Percentiles rank a stretch among this genome's conserved stretches.
These are phyloP conservation scores for Pseudoperonospora humuli DNA, from an alignment of 352 stramenopile species.

Conservation along the genomic window DNA sequence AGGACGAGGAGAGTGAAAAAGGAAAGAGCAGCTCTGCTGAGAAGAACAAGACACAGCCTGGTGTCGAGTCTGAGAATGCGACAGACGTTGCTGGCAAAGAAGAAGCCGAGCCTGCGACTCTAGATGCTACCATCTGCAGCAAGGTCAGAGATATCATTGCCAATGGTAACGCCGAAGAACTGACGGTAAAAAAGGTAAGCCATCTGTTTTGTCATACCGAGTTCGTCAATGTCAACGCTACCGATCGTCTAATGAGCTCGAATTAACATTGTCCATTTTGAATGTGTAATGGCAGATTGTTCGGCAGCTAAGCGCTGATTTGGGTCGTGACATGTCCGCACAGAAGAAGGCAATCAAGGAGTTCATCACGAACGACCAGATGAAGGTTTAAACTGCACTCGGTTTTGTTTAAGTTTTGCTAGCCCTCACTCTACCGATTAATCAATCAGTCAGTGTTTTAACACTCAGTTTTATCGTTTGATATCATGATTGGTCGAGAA, in stretches of 20 bases:
- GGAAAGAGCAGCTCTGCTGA: conserved; percentile 11
- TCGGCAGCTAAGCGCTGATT: conserved; percentile 52
- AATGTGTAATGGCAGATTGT: conserved; percentile 42
- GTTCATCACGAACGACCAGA: conserved; percentile 47
- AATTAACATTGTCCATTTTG: conserved; percentile 1
- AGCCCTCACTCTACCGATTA: no score
- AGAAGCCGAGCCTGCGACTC: conserved; percentile 9
- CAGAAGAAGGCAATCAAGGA: conserved; percentile 79
- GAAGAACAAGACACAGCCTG: conserved; percentile 17
- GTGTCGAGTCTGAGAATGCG: conserved; percentile 12
- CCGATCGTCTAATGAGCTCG: background rate
- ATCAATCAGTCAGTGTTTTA: no score
- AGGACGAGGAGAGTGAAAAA: conserved; percentile 15
- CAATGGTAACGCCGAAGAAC: conserved; percentile 60
- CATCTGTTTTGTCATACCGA: no score
- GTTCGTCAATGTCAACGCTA: background rate
- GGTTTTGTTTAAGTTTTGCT: conserved; percentile 1
- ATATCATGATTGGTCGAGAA: background rate
- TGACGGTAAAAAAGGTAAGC: conserved; percentile 79
- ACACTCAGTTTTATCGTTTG: background rate
- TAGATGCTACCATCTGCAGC: conserved; percentile 43
- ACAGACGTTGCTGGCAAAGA: conserved; percentile 9
- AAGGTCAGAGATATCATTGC: conserved; percentile 79
- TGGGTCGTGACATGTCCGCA: conserved; percentile 56
- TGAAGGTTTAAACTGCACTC: conserved; percentile 9